Conservation (phyloP, 805 yeast genomes). For the Zygosaccharomyces siamensis region DNA sequence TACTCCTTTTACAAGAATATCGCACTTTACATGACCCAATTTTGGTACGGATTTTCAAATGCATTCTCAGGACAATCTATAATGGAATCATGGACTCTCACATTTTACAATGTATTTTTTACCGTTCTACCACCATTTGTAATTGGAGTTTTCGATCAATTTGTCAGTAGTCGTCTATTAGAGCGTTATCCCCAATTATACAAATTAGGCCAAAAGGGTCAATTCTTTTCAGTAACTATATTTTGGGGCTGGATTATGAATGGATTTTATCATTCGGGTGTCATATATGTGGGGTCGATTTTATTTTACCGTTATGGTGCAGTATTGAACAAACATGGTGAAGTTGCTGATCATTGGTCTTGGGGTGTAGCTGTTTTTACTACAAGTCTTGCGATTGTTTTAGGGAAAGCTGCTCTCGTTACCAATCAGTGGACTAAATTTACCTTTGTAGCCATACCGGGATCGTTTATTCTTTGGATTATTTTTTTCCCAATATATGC, state of each 20-base stretch:
- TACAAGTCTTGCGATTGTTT: constrained; percentile 77
- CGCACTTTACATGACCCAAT: constrained; percentile 94
- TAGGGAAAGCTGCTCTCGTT: constrained; percentile 92
- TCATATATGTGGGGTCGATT: constrained; percentile 69
- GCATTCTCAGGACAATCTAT: constrained; percentile 94
- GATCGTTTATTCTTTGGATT: constrained; percentile 82
- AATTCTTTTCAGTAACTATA: constrained; percentile 81
- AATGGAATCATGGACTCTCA: constrained; percentile 96
- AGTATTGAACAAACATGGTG: constrained; percentile 56
- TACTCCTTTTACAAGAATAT: constrained; percentile 95
- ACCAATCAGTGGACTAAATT: constrained; percentile 94
- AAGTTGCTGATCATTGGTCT: constrained; percentile 80
- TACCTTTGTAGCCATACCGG: constrained; percentile 89
- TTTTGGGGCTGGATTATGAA: constrained; percentile 98
- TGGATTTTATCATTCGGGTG: constrained; percentile 90
- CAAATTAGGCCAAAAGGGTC: constrained; percentile 82
- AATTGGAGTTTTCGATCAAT: constrained; percentile 94
- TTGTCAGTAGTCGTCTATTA: constrained; percentile 81
- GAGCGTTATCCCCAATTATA: constrained; percentile 92
- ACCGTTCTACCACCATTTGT: constrained; percentile 95
- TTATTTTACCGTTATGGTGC: constrained; percentile 66
- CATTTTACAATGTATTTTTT: constrained; percentile 90
- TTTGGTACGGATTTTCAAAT: constrained; percentile 93
- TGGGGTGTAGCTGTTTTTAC: constrained; percentile 93
- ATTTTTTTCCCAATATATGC: constrained; percentile 84